phyloP scores from a whole-genome alignment of 1,139 yeast species.

The Sugiyamaella xylanicola region DNA sequence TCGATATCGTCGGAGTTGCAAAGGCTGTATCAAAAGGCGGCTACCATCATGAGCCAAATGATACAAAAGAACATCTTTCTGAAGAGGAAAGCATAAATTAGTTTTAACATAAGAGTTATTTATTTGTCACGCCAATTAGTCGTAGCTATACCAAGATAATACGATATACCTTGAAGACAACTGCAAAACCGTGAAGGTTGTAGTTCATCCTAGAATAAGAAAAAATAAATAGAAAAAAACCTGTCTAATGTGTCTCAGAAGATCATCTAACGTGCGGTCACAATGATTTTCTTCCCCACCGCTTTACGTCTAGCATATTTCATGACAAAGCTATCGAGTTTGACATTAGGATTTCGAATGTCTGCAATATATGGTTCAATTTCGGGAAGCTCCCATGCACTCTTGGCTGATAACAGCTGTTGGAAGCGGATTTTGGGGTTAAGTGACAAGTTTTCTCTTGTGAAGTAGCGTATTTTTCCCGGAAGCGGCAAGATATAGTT shows the following conservation, averaged over 20 bases:
- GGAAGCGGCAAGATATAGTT: slow-evolving; percentile 52
- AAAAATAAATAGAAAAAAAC: background rate
- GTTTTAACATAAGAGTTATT: too few species aligned
- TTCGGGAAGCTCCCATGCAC: slow-evolving; percentile 72
- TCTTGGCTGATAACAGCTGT: slow-evolving; percentile 60
- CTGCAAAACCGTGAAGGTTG: too few species aligned
- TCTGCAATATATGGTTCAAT: slow-evolving; percentile 68
- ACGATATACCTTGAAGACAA: too few species aligned
- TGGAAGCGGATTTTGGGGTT: slow-evolving; percentile 60
- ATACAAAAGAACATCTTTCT: background rate
- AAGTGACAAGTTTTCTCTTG: slow-evolving; percentile 50
- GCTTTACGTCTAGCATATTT: slow-evolving; percentile 73
- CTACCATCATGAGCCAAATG: slow-evolving; percentile 1
- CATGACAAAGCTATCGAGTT: slow-evolving; percentile 69
- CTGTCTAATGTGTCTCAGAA: background rate
- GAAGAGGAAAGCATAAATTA: slow-evolving; percentile 4
- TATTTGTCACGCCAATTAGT: too few species aligned
- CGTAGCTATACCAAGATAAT: too few species aligned
- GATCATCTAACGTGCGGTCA: slow-evolving; percentile 36
- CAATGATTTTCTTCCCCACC: slow-evolving; percentile 51
- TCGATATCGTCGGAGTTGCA: slow-evolving; percentile 24
- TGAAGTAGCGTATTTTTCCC: slow-evolving; percentile 54
- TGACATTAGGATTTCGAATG: slow-evolving; percentile 53
- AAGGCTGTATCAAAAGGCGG: background rate
- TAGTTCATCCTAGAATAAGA: too few species aligned